Conservation (phyloP, 805 yeast species). For the Candida ascalaphidarum region DNA sequence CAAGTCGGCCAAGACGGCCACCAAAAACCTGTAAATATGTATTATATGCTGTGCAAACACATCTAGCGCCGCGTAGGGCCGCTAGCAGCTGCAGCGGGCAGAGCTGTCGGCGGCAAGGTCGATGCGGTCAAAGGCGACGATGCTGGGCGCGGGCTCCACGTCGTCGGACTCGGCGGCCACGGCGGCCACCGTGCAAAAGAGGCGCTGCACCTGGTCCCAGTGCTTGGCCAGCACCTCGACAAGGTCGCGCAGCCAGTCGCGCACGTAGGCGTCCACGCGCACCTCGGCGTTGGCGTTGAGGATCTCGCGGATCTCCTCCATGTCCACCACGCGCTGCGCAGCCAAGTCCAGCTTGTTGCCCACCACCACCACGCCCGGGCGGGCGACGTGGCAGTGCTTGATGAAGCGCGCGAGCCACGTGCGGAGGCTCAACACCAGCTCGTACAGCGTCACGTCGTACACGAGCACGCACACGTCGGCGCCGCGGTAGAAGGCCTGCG, state of each 20-base stretch:
- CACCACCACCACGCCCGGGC: constrained; percentile 42
- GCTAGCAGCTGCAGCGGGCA: constrained; percentile 8
- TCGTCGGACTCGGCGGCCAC: constrained; percentile 17
- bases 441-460: constrained; percentile 46
- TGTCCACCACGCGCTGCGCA: constrained; percentile 25
- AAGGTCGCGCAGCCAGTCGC: constrained; percentile 25
- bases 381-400: constrained; percentile 37
- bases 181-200: constrained; percentile 29
- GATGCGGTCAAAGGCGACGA: constrained; percentile 23
- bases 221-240: constrained; percentile 24
- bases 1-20: neutral
- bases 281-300: constrained; percentile 11
- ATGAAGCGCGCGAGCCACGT: constrained; percentile 42
- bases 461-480: constrained; percentile 48
- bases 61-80: constrained; percentile 7
- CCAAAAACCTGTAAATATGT: neutral
- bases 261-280: constrained; percentile 16
- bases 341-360: constrained; percentile 43
- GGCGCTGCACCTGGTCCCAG: constrained; percentile 19
- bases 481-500: constrained; percentile 51
- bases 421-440: constrained; percentile 37
- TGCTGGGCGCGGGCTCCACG: constrained; percentile 3
- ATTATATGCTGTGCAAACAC: constrained; percentile 1
- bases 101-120: constrained; percentile 10
- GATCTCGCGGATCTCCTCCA: constrained; percentile 26